These are phyloP conservation scores for Pyrenophora tritici-repentis DNA, from an alignment of 2,329 filamentous ascomycete species.

Conservation along the genomic window DNA sequence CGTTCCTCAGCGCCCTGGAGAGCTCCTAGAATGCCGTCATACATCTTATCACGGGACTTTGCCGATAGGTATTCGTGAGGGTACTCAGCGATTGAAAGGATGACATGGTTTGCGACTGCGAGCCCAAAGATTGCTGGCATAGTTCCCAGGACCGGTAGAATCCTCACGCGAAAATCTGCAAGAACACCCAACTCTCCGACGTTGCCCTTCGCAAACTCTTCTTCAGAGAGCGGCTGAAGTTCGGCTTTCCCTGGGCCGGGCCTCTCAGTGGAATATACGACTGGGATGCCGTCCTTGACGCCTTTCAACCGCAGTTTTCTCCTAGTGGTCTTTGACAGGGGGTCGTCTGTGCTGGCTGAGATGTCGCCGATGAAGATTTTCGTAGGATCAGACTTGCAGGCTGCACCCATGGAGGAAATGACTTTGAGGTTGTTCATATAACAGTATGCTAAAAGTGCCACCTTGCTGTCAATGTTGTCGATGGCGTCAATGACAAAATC, in stretches of 20 bases:
- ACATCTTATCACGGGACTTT: constrained; percentile 88
- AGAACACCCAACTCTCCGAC: constrained; percentile 87
- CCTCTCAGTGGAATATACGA: constrained; percentile 91
- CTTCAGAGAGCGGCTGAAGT: constrained; percentile 81
- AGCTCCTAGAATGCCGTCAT: constrained; percentile 77
- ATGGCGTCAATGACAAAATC: constrained; percentile 97
- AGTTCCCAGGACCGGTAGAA: constrained; percentile 90
- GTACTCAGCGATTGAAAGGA: constrained; percentile 79
- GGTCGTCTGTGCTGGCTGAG: constrained; percentile 82
- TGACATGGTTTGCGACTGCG: constrained; percentile 88
- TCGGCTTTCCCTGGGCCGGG: constrained; percentile 88
- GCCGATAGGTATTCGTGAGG: constrained; percentile 81
- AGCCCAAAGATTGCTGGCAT: constrained; percentile 98
- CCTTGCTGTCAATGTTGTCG: constrained; percentile 97
- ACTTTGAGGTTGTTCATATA: constrained; percentile 76
- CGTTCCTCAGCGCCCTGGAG: constrained; percentile 82
- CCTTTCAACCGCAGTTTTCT: constrained; percentile 76
- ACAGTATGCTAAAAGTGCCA: constrained; percentile 87
- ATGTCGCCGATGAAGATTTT: constrained; percentile 91
- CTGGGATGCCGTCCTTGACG: constrained; percentile 82
- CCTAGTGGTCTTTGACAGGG: constrained; percentile 82
- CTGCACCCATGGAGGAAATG: constrained; percentile 94
- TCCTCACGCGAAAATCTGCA: constrained; percentile 92
- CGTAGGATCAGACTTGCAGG: constrained; percentile 87
- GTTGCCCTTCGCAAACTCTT: constrained; percentile 83